These are phyloP conservation scores for Diversispora eburnea DNA, from an alignment of 192 early-diverging fungal species.

Conservation along the genomic window DNA sequence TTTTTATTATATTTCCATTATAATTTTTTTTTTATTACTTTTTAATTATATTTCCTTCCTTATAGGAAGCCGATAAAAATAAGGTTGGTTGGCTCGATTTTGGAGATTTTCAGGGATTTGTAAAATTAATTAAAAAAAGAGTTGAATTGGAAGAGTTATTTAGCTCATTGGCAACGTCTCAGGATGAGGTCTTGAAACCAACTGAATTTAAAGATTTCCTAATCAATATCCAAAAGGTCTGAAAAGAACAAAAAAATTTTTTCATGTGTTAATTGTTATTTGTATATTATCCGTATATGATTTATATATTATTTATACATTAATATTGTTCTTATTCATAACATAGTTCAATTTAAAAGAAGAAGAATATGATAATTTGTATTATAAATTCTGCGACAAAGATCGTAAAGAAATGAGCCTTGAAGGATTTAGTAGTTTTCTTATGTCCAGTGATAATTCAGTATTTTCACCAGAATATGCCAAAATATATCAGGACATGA, in stretches of 20 bases:
- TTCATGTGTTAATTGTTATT: neutral
- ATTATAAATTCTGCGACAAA: slow-evolving; percentile 51
- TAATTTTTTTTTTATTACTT: neutral
- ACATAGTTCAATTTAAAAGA: slow-evolving; percentile 38
- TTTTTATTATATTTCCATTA: neutral
- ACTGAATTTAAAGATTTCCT: slow-evolving; percentile 59
- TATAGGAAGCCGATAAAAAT: slow-evolving; percentile 47
- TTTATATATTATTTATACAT: neutral
- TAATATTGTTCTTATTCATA: slow-evolving; percentile 9
- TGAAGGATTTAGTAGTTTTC: slow-evolving; percentile 62
- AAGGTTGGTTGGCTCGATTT: slow-evolving; percentile 51
- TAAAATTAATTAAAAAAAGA: slow-evolving; percentile 56
- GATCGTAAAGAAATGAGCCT: slow-evolving; percentile 49
- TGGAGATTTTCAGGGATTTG: slow-evolving; percentile 57
- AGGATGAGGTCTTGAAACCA: slow-evolving; percentile 38
- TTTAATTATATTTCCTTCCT: neutral
- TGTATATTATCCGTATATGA: neutral
- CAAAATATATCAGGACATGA: slow-evolving; percentile 62
- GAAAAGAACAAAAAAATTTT: neutral
- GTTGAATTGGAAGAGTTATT: slow-evolving; percentile 60
- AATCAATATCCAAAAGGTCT: slow-evolving; percentile 54
- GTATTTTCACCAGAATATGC: slow-evolving; percentile 50
- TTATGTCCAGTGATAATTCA: slow-evolving; percentile 61
- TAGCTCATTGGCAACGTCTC: slow-evolving; percentile 35
- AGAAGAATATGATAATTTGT: slow-evolving; percentile 52